Evolutionary conservation across 306 rosid genomes (phyloP), one percentile per base, ranked within the genome.

Genomic region (Pyrus pyrifolia): DNA sequence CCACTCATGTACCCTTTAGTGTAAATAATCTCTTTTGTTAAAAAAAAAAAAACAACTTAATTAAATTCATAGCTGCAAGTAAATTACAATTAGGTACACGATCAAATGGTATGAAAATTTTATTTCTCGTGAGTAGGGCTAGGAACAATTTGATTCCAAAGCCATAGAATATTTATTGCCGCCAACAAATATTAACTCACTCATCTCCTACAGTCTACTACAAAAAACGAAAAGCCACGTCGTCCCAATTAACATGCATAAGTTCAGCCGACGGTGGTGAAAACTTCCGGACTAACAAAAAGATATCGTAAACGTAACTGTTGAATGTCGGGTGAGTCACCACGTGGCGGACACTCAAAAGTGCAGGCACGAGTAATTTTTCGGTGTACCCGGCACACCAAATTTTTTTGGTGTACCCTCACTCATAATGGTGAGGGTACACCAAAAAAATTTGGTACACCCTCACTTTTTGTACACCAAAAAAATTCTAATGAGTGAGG

Each of bases 331-430:
- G 79, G 79, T 22, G 46, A 15, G 21, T 2, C 15, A 75, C 65
- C 89, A 85, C 89, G 93, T 85, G 87, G 86, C 89, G 76, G 40
- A 70, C 82, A 81, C 73, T 83, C 21, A 81, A 78, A 65, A 42
- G 82, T 74, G 61, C 35, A 70, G 38, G 63, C 13, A 46, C 17
- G 55, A n/a, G n/a, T n/a, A n/a, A n/a, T n/a, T n/a, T n/a, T n/a
- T n/a, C n/a, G n/a, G n/a, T n/a, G n/a, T n/a, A n/a, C n/a, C n/a
- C n/a, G n/a, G n/a, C n/a, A n/a, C n/a, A n/a, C n/a, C n/a, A n/a
- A n/a, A n/a, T n/a, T n/a, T n/a, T n/a, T n/a, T n/a, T n/a, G n/a
- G n/a, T n/a, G n/a, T n/a, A n/a, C n/a, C n/a, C n/a, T n/a, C n/a
- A n/a, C n/a, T n/a, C n/a, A n/a, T n/a, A n/a, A n/a, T n/a, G n/a